Base-by-base conservation (phyloP, 2,329 filamentous ascomycete genomes). In the Graphilbum sp. region DNA sequence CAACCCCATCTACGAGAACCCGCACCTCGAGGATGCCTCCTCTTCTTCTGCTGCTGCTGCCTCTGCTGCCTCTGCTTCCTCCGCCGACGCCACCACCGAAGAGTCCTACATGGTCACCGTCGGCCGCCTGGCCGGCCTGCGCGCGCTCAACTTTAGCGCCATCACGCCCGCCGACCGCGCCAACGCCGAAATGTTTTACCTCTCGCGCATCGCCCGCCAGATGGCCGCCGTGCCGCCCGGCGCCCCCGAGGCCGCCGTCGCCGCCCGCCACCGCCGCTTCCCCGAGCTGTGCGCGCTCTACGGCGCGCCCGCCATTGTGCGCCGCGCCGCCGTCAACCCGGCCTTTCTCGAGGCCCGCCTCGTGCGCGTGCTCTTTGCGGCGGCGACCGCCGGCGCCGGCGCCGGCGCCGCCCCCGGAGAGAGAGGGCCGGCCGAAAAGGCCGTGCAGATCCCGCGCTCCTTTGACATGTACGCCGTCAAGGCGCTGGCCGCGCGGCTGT, bases 131-230 rank as follows among this genome's bases (percentile, higher is more conserved):
- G 67, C 70, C 1, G 60, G 62, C 2, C 67, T 96, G 10, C 68
- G 67, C 38, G 66, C 63, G 1, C 67, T 95, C 23, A 90, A 90
- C 53, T 85, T 82, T 53, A 76, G 75, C 44, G 60, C 63, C 15
- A 76, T 96, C 47, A 76, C 75, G 0, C 48, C 64, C 1, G 72
- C 78, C 32, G 87, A 96, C 54, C 75, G 88, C 16, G 67, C 74
- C 38, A 90, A 96, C 50, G 86, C 86, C 5, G 90, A 96, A 49
- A 78, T 88, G 50, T 98, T 93, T 55, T 98, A 98, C 54, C 72
- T 96, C 11, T 83, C 79, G 1, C 72, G 81, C 38, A 90, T 95
- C 41, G 81, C 72, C 11, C 76, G 75, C 44, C 82, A 90, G 52
- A 63, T 95, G 30, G 68, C 75, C 1, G 60, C 66, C 4, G 68